Percentiles rank a stretch among this genome's conserved stretches.
These are phyloP conservation scores for Candida berthetii DNA, from an alignment of 805 yeast genomes.

Conservation along the genomic window DNA sequence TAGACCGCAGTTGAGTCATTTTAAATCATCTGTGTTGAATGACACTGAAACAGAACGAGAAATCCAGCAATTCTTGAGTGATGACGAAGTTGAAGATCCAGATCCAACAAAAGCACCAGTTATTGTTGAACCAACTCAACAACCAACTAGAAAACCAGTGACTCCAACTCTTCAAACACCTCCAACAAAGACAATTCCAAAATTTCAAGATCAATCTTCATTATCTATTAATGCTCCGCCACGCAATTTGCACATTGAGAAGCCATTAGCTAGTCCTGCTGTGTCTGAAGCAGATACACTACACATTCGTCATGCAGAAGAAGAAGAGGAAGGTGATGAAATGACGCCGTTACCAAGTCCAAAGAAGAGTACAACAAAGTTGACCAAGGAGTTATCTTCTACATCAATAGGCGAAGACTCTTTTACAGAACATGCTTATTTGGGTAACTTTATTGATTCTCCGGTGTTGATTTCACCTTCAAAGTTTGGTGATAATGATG, in stretches of 20 bases:
- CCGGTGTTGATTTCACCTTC: no score
- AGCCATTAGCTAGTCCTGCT: slow-evolving; percentile 9
- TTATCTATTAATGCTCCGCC: slow-evolving; percentile 4
- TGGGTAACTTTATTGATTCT: slow-evolving; percentile 15
- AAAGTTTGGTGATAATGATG: no score
- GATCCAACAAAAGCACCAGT: slow-evolving; percentile 5
- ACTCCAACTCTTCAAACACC: no score
- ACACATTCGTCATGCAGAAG: slow-evolving; percentile 12
- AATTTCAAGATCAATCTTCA: background rate
- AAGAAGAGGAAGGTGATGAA: background rate
- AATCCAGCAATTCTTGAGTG: background rate
- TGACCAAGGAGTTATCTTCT: background rate
- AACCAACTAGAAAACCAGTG: no score
- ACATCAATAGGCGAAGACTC: background rate
- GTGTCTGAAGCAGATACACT: slow-evolving; percentile 14
- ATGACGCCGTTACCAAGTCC: background rate
- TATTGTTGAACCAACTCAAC: background rate
- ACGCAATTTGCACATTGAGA: background rate
- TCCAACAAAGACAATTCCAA: no score
- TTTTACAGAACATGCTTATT: slow-evolving; percentile 15
- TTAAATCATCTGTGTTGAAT: background rate
- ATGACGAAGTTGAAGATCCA: slow-evolving; percentile 5
- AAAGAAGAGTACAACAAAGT: background rate
- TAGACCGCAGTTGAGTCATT: background rate
- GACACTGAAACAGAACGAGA: background rate